These are phyloP conservation scores for Aspergillus carbonarius DNA, from an alignment of 2,329 filamentous ascomycete species.

Conservation along the genomic window DNA sequence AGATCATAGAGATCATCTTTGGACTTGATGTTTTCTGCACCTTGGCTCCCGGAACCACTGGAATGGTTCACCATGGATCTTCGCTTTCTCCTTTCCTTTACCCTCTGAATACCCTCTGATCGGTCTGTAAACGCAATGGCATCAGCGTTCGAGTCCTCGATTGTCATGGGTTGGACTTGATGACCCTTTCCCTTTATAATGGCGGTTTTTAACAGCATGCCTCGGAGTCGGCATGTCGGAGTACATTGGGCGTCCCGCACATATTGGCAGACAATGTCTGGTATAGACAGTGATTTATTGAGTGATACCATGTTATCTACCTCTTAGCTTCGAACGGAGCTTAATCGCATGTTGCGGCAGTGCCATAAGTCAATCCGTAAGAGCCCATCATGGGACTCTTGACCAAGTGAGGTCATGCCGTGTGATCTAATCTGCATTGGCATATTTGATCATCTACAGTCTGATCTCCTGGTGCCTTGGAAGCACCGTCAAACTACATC, in stretches of 20 bases:
- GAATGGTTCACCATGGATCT: constrained; percentile 9
- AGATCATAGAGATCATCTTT: neutral
- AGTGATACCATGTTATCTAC: constrained; percentile 21
- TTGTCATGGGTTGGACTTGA: neutral
- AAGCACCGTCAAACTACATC: too few species aligned
- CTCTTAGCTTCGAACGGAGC: constrained; percentile 1
- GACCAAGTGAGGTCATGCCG: too few species aligned
- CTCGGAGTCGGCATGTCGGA: neutral
- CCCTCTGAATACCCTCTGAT: neutral
- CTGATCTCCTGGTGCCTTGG: too few species aligned
- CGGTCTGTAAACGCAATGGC: neutral
- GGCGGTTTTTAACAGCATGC: neutral
- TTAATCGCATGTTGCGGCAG: constrained; percentile 11
- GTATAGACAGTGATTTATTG: constrained; percentile 15
- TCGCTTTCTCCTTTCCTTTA: neutral
- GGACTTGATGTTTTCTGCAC: neutral
- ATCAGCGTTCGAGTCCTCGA: neutral
- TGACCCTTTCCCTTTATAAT: constrained; percentile 5
- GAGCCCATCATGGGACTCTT: neutral
- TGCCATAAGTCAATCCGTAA: neutral
- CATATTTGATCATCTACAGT: too few species aligned
- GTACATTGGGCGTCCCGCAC: constrained; percentile 12
- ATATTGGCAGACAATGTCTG: constrained; percentile 13
- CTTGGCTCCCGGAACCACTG: constrained; percentile 10
- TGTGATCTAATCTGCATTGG: too few species aligned